Conservation (phyloP, 2,329 filamentous ascomycete species). For the Trichoderma sp. region DNA sequence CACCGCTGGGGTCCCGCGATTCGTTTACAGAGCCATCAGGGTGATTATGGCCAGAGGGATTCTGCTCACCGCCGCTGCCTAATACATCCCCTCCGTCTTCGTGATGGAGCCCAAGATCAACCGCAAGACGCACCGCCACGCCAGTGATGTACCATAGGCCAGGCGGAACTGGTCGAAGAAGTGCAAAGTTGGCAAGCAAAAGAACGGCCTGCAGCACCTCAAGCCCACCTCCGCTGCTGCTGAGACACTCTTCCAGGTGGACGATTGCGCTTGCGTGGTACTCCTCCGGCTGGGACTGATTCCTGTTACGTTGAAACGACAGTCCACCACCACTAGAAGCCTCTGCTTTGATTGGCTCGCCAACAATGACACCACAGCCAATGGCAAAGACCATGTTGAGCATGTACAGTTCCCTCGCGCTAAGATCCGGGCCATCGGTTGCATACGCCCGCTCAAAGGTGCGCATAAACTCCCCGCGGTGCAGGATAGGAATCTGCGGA, state of each 20-base stretch:
- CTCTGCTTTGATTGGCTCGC: slow-evolving; percentile 56
- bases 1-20: slow-evolving; percentile 34
- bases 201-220: slow-evolving; percentile 94
- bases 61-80: slow-evolving; percentile 57
- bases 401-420: slow-evolving; percentile 83
- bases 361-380: slow-evolving; percentile 88
- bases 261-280: slow-evolving; percentile 95
- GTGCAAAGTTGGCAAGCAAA: slow-evolving; percentile 84
- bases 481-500: slow-evolving; percentile 90
- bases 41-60: slow-evolving; percentile 41
- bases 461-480: slow-evolving; percentile 85
- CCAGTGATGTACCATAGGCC: slow-evolving; percentile 98
- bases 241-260: slow-evolving; percentile 84
- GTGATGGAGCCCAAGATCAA: slow-evolving; percentile 89
- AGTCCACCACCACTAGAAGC: slow-evolving; percentile 39
- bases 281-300: slow-evolving; percentile 78
- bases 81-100: slow-evolving; percentile 78
- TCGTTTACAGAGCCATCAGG: slow-evolving; percentile 35
- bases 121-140: slow-evolving; percentile 83
- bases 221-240: slow-evolving; percentile 81
- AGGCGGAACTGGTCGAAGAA: slow-evolving; percentile 86
- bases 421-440: slow-evolving; percentile 64
- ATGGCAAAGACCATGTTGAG: slow-evolving; percentile 98
- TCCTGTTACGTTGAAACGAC: slow-evolving; percentile 36
- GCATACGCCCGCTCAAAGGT: slow-evolving; percentile 83